Percentiles rank a stretch among this genome's conserved stretches.
Evolutionary conservation across 2,329 filamentous ascomycete genomes (phyloP).

Genomic region (Aspergillus sp.): DNA sequence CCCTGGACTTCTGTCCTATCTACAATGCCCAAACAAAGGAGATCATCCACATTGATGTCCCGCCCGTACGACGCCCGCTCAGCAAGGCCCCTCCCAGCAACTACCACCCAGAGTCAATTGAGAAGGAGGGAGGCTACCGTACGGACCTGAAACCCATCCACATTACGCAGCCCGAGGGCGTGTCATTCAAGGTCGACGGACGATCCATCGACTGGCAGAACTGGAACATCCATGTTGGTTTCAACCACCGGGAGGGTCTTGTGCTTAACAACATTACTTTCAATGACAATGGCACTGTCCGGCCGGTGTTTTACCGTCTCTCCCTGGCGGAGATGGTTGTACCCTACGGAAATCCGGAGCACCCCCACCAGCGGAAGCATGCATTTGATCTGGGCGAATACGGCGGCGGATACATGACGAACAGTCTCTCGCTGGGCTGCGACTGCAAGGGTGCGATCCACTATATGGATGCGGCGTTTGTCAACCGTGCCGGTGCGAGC

Average conservation of each 20-base stretch:
- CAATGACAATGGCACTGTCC: conserved; percentile 69
- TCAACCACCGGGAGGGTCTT: conserved; percentile 90
- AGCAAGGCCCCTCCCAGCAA: conserved; percentile 66
- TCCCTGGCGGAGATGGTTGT: conserved; percentile 78
- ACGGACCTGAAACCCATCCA: conserved; percentile 76
- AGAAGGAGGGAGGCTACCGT: conserved; percentile 66
- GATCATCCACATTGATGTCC: conserved; percentile 77
- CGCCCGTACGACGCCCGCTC: conserved; percentile 64
- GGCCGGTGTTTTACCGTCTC: conserved; percentile 79
- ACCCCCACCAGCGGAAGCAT: conserved; percentile 43
- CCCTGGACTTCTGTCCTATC: conserved; percentile 89
- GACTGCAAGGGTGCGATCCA: conserved; percentile 60
- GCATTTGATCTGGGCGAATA: conserved; percentile 43
- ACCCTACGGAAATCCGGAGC: conserved; percentile 39
- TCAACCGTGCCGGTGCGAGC: conserved; percentile 65
- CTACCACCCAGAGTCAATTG: conserved; percentile 66
- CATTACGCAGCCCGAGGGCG: conserved; percentile 80
- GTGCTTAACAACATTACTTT: conserved; percentile 84
- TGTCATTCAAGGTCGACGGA: conserved; percentile 72
- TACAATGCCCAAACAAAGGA: conserved; percentile 71
- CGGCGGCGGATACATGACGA: conserved; percentile 43
- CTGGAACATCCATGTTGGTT: conserved; percentile 86
- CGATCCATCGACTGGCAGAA: conserved; percentile 80
- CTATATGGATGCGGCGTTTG: conserved; percentile 82
- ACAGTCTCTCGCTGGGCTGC: conserved; percentile 39